Evolutionary conservation across 2,329 filamentous ascomycete species (phyloP), one percentile per base, ranked within the genome.

Genomic region (Arthrobotrys megalospora): DNA sequence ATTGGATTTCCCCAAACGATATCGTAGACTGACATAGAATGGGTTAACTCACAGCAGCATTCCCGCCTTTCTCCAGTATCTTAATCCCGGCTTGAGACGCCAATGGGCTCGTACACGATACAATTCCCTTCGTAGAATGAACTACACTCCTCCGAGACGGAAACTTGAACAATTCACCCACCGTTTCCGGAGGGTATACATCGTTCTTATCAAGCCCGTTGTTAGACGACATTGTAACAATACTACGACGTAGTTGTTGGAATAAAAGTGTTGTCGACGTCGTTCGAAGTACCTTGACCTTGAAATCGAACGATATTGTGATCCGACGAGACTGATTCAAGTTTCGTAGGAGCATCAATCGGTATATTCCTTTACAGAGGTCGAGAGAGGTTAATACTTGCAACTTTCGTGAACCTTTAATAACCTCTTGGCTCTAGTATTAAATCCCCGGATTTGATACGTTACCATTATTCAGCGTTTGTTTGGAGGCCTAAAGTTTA

Each of bases 71-170:
- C 73, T 91, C 89, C n/a, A 99, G 86, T 45, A 98, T 88, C 71
- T 92, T 90, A 65, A 97, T 89, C 21, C 96, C 96, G 77, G 94
- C 96, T 85, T 92, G 92, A 24, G 93, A 92, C 5, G 96, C 96
- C 69, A 98, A 87, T 12, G 96, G 94, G 84, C 98, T 95, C 0
- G 93, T 92, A 83, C 92, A 96, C 10, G 94, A 89, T 58, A 98
- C 92, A 73, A 98, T 97, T 53, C 94, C 95, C 82, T 94, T 91
- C 4, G 92, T 73, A 84, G 93, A 97, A 84, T 98, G 94, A 11
- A 98, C 93, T 11, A 97, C 94, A 81, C 95, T 97, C 80, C 96
- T 88, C 45, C 95, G 90, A 81, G 93, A 96, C 8, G 92, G 85
- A 83, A 93, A 95, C 79, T 89, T 88, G 79, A 87, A 86, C 82